A percentile compares a stretch with the other conserved stretches of the same genome.
These are phyloP conservation scores for Myotisia sp. DNA, from an alignment of 2,329 filamentous ascomycete species.

Conservation along the genomic window DNA sequence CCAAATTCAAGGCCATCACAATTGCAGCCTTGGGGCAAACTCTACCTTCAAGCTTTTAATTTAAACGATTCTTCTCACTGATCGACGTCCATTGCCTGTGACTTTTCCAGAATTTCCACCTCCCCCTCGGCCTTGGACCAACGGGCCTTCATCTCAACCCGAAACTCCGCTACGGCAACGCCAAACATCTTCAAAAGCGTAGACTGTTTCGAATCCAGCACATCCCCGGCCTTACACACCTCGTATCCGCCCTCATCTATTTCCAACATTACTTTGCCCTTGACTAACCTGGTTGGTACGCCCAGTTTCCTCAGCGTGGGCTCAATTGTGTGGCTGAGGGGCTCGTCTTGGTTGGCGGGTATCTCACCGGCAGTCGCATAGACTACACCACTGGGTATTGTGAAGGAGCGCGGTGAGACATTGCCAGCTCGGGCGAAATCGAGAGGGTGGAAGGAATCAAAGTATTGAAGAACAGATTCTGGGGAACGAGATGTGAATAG, in stretches of 20 bases:
- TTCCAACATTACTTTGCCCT: constrained; percentile 72
- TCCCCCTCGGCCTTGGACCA: constrained; percentile 29
- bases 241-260: constrained; percentile 44
- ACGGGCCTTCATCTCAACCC: constrained; percentile 60
- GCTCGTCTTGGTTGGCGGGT: constrained; percentile 65
- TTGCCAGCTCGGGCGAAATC: constrained; percentile 88
- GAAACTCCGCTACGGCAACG: constrained; percentile 81
- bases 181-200: constrained; percentile 88
- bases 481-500: constrained; percentile 73
- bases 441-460: constrained; percentile 55
- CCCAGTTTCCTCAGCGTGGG: constrained; percentile 78
- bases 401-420: constrained; percentile 58
- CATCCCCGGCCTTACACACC: constrained; percentile 73
- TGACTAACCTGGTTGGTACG: constrained; percentile 75
- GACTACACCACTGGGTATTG: constrained; percentile 68
- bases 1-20: no score
- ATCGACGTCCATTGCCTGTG: constrained; percentile 32
- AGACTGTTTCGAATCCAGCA: constrained; percentile 81
- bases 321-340: constrained; percentile 76
- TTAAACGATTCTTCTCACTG: constrained; percentile 14
- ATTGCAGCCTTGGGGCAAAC: no score
- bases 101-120: constrained; percentile 27
- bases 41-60: no score
- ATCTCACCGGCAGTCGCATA: constrained; percentile 68
- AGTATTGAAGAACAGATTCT: constrained; percentile 54